A percentile compares a stretch with the other conserved stretches of the same genome.
Evolutionary conservation across 163 green algal species (phyloP).

Genomic region (Chloromonas sp.): DNA sequence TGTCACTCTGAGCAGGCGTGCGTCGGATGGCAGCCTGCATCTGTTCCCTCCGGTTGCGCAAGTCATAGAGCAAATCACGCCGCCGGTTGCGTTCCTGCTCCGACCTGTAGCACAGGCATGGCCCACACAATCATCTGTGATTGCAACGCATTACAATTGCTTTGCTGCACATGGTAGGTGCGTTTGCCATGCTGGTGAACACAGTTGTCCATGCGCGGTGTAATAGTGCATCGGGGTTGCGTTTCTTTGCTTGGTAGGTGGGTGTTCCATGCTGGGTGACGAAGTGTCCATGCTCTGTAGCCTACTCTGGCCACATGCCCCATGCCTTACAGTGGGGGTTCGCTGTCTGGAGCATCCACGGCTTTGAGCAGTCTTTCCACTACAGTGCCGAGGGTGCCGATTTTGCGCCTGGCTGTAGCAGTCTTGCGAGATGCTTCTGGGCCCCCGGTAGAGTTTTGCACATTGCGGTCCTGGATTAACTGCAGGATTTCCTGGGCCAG

Average conservation of each 20-base stretch:
- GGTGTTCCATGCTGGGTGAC: no score
- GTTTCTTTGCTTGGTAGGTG: no score
- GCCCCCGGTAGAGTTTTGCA: constrained; percentile 31
- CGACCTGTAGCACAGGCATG: constrained; percentile 41
- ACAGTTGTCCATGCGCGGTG: no score
- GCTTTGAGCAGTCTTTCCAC: constrained; percentile 61
- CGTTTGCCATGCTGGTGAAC: no score
- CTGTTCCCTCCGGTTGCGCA: constrained; percentile 62
- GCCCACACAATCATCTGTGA: background rate
- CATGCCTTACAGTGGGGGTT: no score
- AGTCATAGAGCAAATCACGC: constrained; percentile 65
- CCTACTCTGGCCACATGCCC: no score
- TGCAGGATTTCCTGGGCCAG: constrained; percentile 64
- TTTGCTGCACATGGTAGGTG: no score
- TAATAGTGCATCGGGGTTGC: no score
- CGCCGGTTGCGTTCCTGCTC: constrained; percentile 80
- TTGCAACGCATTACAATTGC: no score
- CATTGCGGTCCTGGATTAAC: constrained; percentile 57
- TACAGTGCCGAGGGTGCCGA: constrained; percentile 64
- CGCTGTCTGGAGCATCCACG: constrained; percentile 49
- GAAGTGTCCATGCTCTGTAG: no score
- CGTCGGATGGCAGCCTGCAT: constrained; percentile 72
- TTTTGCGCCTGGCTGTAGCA: constrained; percentile 67
- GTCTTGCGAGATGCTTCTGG: constrained; percentile 79
- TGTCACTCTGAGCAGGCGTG: constrained; percentile 26